phyloP scores from a whole-genome alignment of 169 alveolate species.

The Eimeria nieschulzi region DNA sequence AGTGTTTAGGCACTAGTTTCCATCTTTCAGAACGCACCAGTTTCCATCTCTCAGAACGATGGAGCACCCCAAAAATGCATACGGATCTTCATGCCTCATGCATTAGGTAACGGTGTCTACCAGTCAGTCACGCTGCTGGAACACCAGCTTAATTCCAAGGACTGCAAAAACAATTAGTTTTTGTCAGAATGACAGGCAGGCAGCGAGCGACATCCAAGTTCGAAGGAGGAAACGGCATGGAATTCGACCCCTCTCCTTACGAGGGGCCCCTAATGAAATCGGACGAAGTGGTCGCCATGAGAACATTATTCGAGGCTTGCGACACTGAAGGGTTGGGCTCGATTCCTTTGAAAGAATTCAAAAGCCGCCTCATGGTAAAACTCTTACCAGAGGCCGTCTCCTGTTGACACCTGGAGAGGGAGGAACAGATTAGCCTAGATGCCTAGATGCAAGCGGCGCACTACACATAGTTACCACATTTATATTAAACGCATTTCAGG shows the following conservation, averaged over 20 bases:
- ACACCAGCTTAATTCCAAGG: not conserved
- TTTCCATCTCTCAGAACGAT: no score
- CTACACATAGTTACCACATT: no score
- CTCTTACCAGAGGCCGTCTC: no score
- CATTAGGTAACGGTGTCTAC: no score
- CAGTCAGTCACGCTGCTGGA: not conserved
- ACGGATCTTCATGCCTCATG: no score
- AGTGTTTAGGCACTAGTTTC: no score
- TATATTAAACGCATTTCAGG: no score
- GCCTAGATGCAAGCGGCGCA: no score
- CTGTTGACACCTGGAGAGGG: no score
- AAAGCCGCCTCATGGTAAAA: slow-evolving; percentile 50
- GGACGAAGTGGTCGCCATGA: slow-evolving; percentile 67
- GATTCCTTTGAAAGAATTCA: slow-evolving; percentile 50
- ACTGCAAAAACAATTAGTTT: not conserved
- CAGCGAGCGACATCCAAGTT: not conserved
- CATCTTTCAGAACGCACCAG: no score
- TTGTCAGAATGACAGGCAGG: slow-evolving; percentile 9
- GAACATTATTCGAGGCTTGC: slow-evolving; percentile 72
- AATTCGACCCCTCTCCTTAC: slow-evolving; percentile 64
- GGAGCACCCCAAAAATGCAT: no score
- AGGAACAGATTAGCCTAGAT: no score
- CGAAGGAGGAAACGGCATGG: slow-evolving; percentile 7
- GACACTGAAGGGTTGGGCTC: slow-evolving; percentile 62
- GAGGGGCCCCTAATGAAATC: slow-evolving; percentile 72